Conservation (phyloP, 1,139 yeast species). For the Trichomonascaceae sp. region DNA sequence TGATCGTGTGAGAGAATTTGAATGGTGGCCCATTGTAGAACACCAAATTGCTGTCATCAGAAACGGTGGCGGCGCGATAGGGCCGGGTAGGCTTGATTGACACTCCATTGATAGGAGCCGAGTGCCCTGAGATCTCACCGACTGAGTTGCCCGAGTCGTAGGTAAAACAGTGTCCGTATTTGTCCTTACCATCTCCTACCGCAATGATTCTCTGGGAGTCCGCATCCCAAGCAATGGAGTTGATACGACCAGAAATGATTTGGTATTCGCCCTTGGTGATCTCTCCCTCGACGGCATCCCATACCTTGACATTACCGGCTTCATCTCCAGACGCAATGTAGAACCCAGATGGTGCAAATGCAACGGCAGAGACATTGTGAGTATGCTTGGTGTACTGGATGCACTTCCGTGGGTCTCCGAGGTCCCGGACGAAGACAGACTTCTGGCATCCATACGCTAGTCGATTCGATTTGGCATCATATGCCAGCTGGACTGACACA, state of each 20-base stretch:
- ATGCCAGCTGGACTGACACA: conserved; percentile 57
- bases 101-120: conserved; percentile 74
- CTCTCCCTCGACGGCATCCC: conserved; percentile 65
- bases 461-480: conserved; percentile 52
- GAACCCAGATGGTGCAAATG: conserved; percentile 79
- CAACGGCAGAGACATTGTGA: conserved; percentile 63
- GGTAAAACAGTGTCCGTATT: conserved; percentile 84
- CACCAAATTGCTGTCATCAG: conserved; percentile 77
- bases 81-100: conserved; percentile 84
- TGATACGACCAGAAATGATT: conserved; percentile 70
- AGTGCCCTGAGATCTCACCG: conserved; percentile 92
- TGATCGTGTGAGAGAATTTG: conserved; percentile 59
- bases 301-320: conserved; percentile 71
- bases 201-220: conserved; percentile 80
- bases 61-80: conserved; percentile 83
- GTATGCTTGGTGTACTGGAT: conserved; percentile 65
- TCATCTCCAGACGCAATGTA: conserved; percentile 90
- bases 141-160: conserved; percentile 92
- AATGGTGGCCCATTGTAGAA: conserved; percentile 91
- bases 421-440: conserved; percentile 50
- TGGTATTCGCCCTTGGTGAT: conserved; percentile 69
- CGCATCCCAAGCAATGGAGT: conserved; percentile 84
- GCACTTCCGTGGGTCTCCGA: conserved; percentile 29
- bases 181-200: conserved; percentile 89
- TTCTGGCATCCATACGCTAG: conserved; percentile 76